A percentile compares a stretch with the other conserved stretches of the same genome.
phyloP scores from a whole-genome alignment of 2,329 filamentous ascomycete species.

The Colletotrichum neosansevieriae region DNA sequence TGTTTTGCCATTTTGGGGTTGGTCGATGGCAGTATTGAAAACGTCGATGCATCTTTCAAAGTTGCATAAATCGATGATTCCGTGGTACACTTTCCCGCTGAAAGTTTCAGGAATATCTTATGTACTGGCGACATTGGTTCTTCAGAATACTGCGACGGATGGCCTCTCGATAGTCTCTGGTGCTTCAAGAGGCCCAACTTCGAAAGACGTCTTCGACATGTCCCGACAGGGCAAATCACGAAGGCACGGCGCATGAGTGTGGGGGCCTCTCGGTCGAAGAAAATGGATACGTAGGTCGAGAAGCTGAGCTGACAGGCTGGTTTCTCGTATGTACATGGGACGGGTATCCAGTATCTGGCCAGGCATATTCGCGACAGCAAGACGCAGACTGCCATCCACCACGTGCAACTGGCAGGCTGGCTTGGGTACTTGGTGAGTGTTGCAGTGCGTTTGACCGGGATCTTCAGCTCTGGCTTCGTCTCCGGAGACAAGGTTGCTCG shows the following conservation, averaged over 20 bases:
- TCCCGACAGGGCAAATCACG: not conserved
- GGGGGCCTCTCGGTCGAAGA: constrained; percentile 21
- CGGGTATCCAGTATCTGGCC: constrained; percentile 5
- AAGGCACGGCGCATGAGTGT: not conserved
- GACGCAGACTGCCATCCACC: not conserved
- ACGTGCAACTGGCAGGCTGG: constrained; percentile 16
- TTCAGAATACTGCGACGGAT: too few species aligned
- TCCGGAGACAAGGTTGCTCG: not conserved
- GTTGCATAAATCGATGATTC: not conserved
- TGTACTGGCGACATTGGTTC: too few species aligned
- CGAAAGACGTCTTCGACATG: not conserved
- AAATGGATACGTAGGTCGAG: constrained; percentile 5
- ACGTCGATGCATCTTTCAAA: not conserved
- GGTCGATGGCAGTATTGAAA: not conserved
- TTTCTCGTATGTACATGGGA: constrained; percentile 3
- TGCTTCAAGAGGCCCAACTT: too few species aligned
- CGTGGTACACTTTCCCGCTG: not conserved
- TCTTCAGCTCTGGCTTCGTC: constrained; percentile 12
- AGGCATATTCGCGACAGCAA: not conserved
- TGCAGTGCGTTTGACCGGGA: not conserved
- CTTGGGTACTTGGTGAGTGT: constrained; percentile 2
- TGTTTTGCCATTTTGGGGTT: not conserved
- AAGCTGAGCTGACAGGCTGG: constrained; percentile 8
- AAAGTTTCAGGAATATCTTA: too few species aligned
- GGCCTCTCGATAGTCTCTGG: too few species aligned